Evolutionary conservation across 2,329 filamentous ascomycete genomes (phyloP).

Genomic region (Aspergillus fijiensis): DNA sequence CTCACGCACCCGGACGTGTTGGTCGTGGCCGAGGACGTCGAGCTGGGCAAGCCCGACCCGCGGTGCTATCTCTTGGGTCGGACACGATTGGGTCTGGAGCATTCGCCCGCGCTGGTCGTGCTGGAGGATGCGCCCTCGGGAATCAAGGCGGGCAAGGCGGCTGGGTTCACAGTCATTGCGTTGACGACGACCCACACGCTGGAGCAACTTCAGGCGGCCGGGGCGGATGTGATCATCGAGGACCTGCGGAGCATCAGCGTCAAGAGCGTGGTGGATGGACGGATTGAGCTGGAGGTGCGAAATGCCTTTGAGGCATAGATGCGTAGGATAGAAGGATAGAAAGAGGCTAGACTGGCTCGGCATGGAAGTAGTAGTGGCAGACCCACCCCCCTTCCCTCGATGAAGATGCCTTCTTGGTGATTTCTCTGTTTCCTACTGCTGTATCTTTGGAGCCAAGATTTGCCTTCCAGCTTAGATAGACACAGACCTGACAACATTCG

Average conservation of each 20-base stretch:
- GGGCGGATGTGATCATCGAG: constrained; percentile 83
- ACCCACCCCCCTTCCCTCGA: background rate
- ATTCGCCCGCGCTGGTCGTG: constrained; percentile 64
- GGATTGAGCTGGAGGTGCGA: constrained; percentile 65
- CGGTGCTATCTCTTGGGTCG: constrained; percentile 70
- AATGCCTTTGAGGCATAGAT: constrained; percentile 49
- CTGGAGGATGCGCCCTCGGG: constrained; percentile 88
- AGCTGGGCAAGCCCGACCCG: constrained; percentile 74
- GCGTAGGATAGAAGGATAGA: background rate
- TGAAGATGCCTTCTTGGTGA: background rate
- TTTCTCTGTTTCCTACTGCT: no score
- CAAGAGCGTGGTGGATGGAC: constrained; percentile 55
- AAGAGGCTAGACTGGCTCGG: background rate
- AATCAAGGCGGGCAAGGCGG: constrained; percentile 77
- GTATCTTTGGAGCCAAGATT: no score
- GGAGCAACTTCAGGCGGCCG: constrained; percentile 68
- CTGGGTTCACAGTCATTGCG: constrained; percentile 82
- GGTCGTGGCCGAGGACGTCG: constrained; percentile 73
- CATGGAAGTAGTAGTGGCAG: background rate
- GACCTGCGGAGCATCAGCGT: constrained; percentile 74
- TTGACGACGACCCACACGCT: constrained; percentile 79
- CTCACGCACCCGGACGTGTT: constrained; percentile 66
- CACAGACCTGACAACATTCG: no score
- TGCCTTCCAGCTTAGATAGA: no score
- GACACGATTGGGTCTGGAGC: constrained; percentile 54